These are phyloP conservation scores for Pisolithus marmoratus DNA, from an alignment of 768 basidiomycete genomes.

Conservation along the genomic window DNA sequence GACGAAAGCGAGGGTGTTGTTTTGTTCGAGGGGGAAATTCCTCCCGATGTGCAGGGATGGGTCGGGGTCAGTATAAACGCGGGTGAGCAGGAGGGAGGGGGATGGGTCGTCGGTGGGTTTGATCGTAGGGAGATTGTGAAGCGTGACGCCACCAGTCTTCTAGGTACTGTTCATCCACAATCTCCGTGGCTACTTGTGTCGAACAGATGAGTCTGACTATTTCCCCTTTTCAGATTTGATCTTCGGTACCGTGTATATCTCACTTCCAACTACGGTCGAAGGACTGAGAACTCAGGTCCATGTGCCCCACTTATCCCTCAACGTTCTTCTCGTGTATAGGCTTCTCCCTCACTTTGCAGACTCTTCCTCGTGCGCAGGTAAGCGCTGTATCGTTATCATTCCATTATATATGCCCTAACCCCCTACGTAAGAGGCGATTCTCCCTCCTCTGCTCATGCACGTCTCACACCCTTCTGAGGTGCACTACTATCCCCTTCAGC, in stretches of 20 bases:
- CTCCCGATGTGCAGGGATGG: slow-evolving; percentile 28
- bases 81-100: slow-evolving; percentile 46
- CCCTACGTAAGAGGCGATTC: slow-evolving; percentile 38
- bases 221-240: slow-evolving; percentile 33
- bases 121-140: slow-evolving; percentile 28
- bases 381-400: neutral
- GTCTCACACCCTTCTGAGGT: slow-evolving; percentile 54
- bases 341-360: slow-evolving; percentile 31
- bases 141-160: slow-evolving; percentile 26
- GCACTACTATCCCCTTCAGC: slow-evolving; percentile 56
- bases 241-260: slow-evolving; percentile 30
- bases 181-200: too few species aligned
- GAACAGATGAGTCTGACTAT: slow-evolving; percentile 1
- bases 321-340: slow-evolving; percentile 62
- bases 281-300: slow-evolving; percentile 38
- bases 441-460: slow-evolving; percentile 66
- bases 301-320: slow-evolving; percentile 53
- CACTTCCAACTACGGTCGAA: slow-evolving; percentile 22
- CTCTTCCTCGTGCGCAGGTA: slow-evolving; percentile 26
- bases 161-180: slow-evolving; percentile 33
- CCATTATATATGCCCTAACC: slow-evolving; percentile 4
- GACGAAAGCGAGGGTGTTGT: slow-evolving; percentile 75
- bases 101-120: slow-evolving; percentile 61
- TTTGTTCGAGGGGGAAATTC: slow-evolving; percentile 50
- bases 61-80: slow-evolving; percentile 50